Base-by-base conservation (phyloP, 2,329 filamentous ascomycete genomes). In the Scolecobasidium constrictum region DNA sequence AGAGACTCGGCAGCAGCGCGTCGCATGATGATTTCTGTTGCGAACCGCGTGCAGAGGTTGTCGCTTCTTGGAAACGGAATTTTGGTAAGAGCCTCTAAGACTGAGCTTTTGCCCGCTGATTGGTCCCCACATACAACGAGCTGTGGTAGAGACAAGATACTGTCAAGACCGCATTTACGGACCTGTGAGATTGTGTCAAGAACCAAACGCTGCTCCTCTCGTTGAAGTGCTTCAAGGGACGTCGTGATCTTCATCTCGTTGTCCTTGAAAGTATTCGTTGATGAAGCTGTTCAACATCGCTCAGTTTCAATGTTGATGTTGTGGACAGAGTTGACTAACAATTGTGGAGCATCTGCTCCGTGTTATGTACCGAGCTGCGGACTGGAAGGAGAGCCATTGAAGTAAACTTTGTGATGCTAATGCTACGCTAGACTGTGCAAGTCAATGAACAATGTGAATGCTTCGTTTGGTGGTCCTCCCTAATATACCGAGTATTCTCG, bases 151-250 rank as follows among this genome's bases (percentile, higher is more conserved):
- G 21, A 18, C 4, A 16, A 11, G 3, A 3, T 3, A 15, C 3
- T 3, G 35, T 51, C 74, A 62, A 54, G 73, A 56, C 53, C 74
- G 64, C 47, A 66, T 59, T 56, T 71, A 66, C 53, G 66, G n/a
- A 78, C 64, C 43, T 69, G 68, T 46, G 74, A 71, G 44, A 78
- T 67, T 38, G 73, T 68, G 48, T 80, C 72, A 33, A 79, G 63
- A 31, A 80, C 15, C 6, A 5, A 16, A 33, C 19, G 3, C 15
- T 44, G 42, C n/a, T 44, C 22, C 4, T 34, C 18, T 15, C 53
- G 59, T 36, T 73, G 67, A 5, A 75, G 60, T 38, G 64, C 58
- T 17, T 56, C 51, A 1, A 69, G 55, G 4, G 59, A 63, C 15
- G 38, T 43, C 0, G 57, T 58, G 15, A 58, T 61, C 4, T 16